A percentile compares a stretch with the other conserved stretches of the same genome.
Conservation (phyloP, 371 early-diverging fungal species). For the Syncephalis plumigaleata region DNA sequence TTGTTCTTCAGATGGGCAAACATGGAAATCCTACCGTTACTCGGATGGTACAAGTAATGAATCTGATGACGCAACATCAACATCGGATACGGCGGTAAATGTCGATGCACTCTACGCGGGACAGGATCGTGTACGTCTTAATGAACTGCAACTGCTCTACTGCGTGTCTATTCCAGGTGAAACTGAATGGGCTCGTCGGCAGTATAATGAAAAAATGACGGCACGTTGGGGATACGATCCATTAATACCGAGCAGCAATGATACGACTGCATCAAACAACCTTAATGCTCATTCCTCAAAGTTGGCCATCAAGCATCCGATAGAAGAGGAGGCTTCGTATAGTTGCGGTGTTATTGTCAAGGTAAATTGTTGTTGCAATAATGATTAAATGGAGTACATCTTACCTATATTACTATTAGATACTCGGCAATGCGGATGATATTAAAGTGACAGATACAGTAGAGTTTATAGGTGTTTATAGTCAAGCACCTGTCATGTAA, state of each 20-base stretch:
- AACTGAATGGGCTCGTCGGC: slow-evolving; percentile 18
- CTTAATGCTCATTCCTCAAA: too few species aligned
- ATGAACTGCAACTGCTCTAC: slow-evolving; percentile 24
- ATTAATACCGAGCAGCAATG: too few species aligned
- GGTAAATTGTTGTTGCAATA: too few species aligned
- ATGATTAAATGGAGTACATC: neutral
- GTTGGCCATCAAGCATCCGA: too few species aligned
- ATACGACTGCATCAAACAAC: too few species aligned
- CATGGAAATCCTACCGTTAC: neutral
- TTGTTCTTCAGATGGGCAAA: slow-evolving; percentile 6
- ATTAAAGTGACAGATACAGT: slow-evolving; percentile 32
- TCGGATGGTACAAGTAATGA: neutral
- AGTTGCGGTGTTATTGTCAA: too few species aligned
- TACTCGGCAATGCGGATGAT: slow-evolving; percentile 18
- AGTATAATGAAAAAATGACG: too few species aligned
- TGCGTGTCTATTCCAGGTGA: slow-evolving; percentile 46
- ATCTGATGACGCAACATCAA: too few species aligned
- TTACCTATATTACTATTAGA: too few species aligned
- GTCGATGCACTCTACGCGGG: neutral
- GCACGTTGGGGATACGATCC: too few species aligned
- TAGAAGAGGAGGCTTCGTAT: too few species aligned
- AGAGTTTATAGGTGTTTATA: slow-evolving; percentile 30
- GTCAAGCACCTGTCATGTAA: slow-evolving; percentile 12
- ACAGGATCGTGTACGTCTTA: slow-evolving; percentile 4
- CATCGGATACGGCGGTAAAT: neutral